These are phyloP conservation scores for Aphanoascus verrucosus DNA, from an alignment of 2,329 filamentous ascomycete species.

Conservation along the genomic window DNA sequence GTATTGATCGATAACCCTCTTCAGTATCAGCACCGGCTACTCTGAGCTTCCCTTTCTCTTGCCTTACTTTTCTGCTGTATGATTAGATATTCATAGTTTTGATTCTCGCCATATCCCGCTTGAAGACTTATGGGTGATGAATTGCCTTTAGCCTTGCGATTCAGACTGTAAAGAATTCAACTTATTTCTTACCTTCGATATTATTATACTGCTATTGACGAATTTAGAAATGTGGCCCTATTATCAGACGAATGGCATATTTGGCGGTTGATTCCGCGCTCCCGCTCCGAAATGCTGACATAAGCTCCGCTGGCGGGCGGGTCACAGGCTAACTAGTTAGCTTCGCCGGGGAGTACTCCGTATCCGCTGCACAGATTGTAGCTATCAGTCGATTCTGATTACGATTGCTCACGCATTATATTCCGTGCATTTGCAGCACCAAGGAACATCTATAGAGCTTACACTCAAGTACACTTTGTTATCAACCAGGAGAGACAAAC, in stretches of 20 bases:
- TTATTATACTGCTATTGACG: not conserved
- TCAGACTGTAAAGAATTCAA: not conserved
- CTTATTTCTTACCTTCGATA: not conserved
- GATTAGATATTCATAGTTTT: slow-evolving; percentile 9
- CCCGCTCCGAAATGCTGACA: too few species aligned
- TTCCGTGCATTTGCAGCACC: too few species aligned
- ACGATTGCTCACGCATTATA: too few species aligned
- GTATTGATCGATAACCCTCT: slow-evolving; percentile 7
- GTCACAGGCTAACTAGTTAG: too few species aligned
- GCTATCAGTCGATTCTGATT: too few species aligned
- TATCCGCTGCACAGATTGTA: too few species aligned
- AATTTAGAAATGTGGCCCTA: not conserved
- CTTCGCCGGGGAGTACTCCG: too few species aligned
- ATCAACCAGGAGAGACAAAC: not conserved
- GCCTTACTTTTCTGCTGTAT: slow-evolving; percentile 10
- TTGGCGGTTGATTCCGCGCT: too few species aligned
- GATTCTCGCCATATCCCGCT: not conserved
- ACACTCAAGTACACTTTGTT: not conserved
- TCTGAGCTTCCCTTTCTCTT: not conserved
- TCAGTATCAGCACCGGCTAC: slow-evolving; percentile 2
- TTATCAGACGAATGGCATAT: too few species aligned
- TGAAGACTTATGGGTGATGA: not conserved
- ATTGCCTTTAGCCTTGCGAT: not conserved
- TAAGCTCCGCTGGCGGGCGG: too few species aligned
- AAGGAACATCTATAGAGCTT: too few species aligned